Base-by-base conservation (phyloP, 2,329 filamentous ascomycete genomes). In the Chaetomiaceae sp. region DNA sequence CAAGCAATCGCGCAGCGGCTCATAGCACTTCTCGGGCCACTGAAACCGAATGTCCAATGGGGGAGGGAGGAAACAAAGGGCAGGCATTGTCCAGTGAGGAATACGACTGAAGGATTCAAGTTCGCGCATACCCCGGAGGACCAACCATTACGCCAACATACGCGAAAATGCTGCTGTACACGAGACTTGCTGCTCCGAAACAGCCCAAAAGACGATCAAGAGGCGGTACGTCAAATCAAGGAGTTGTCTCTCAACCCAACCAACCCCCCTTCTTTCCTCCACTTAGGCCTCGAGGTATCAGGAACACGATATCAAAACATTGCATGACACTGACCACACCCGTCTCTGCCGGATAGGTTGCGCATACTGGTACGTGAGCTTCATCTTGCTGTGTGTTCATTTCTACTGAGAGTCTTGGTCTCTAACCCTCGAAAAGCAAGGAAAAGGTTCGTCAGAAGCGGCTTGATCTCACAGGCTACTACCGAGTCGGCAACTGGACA, bases 151-250 rank as follows among this genome's bases (percentile, higher is more conserved):
- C 32, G 11, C 23, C 6, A 21, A 16, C 14, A 21, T 23, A 49
- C 18, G 9, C 38, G 14, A 56, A 46, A 25, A 82, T 83, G 80
- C 67, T 84, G 61, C 66, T 84, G 40, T 84, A 81, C 63, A 80
- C 79, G n/a, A 75, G 73, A 65, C 67, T 77, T 45, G 80, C 80
- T 53, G 66, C 74, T 42, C 77, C 80, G n/a, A 83, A 81, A 67
- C 69, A 73, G 40, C 80, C 80, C 29, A 84, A 82, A 68, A 75
- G 71, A 62, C 74, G 80, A 51, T 83, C 80, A n/a, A 73, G 80
- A 69, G 75, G 77, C 65, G 79, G 79, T 82, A 68, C 70, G 76
- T 75, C 9, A 29, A 42, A 25, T 33, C 14, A 18, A 14, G 14
- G 16, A 2, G 20, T n/a, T n/a, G n/a, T n/a, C n/a, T n/a, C n/a